phyloP scores from a whole-genome alignment of 805 yeast genomes.

The Saturnispora besseyi region DNA sequence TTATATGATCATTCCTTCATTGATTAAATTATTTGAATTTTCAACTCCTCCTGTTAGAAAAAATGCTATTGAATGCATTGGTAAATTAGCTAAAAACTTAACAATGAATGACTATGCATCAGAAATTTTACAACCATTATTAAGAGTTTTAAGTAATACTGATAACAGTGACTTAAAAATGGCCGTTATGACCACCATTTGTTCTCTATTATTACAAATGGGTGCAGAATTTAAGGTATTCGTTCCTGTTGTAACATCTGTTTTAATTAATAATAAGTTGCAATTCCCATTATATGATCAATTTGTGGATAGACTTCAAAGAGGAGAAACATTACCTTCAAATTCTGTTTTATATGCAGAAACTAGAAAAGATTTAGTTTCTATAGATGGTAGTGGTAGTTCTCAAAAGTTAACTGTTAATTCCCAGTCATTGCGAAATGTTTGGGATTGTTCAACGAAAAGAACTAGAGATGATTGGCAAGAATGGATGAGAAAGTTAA shows the following conservation, averaged over 20 bases:
- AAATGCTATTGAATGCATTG: constrained; percentile 75
- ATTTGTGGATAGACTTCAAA: constrained; percentile 64
- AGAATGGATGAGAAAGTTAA: constrained; percentile 86
- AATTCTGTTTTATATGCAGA: constrained; percentile 63
- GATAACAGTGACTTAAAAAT: constrained; percentile 47
- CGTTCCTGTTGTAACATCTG: constrained; percentile 70
- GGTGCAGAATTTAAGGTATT: constrained; percentile 80
- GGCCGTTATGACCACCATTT: constrained; percentile 69
- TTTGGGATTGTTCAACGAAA: constrained; percentile 89
- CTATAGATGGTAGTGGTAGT: constrained; percentile 56
- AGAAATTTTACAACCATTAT: constrained; percentile 76
- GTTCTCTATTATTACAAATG: constrained; percentile 69
- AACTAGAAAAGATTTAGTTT: constrained; percentile 33
- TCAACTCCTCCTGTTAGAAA: constrained; percentile 52
- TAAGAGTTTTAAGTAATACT: constrained; percentile 46
- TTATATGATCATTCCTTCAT: constrained; percentile 78
- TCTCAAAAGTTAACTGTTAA: constrained; percentile 67
- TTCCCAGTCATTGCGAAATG: constrained; percentile 56
- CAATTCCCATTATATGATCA: constrained; percentile 73
- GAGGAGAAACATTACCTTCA: constrained; percentile 81
- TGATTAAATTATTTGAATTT: constrained; percentile 72
- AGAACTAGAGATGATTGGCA: constrained; percentile 95
- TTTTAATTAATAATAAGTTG: constrained; percentile 50
- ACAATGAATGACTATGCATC: constrained; percentile 82
- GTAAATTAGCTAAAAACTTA: constrained; percentile 66